Base-by-base conservation (phyloP, 495 filamentous ascomycete species). In the Penicillium subrubescens region DNA sequence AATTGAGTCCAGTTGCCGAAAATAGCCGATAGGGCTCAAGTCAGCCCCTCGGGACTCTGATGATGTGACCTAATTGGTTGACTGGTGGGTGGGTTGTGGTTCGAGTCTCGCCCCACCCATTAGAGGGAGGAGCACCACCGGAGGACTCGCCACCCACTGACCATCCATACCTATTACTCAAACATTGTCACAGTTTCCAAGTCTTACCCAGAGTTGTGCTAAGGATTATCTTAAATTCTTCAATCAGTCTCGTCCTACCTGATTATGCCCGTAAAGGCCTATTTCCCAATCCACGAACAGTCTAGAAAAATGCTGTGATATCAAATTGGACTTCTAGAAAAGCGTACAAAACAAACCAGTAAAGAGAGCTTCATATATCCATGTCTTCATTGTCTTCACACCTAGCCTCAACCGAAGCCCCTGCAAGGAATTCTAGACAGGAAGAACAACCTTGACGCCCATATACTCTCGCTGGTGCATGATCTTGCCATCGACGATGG, bases 391-490 rank as follows among this genome's bases (percentile, higher is more conserved):
- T 27, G 1, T 4, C 25, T 27, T 27, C 25, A 27, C 4, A 27
- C 25, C 25, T 27, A 2, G 1, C 2, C 25, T 27, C 25, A 4
- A 27, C 1, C 25, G 4, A 27, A 27, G 17, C 14, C 17, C 39
- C 33, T 5, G 14, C 39, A n/a, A 43, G 39, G 5, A n/a, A 25
- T 0, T 29, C 7, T 29, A 79, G 52, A 80, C 76, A 35, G 77
- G 77, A 41, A 79, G 57, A 21, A 80, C 72, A 57, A 80, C 77
- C 64, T 80, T 80, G 15, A 80, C 72, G 31, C 76, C 77, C 77
- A 79, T 78, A 55, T 80, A 80, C 56, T 80, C 77, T 21, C 76
- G 66, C 60, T 79, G 77, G 58, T 77, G 74, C 75, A 79, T 78
- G 21, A 79, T 34, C 64, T 78, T 79, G 15, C 77, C 77, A 60